Base-by-base conservation (phyloP, 2,329 filamentous ascomycete species). In the Seiridium cupressi region DNA sequence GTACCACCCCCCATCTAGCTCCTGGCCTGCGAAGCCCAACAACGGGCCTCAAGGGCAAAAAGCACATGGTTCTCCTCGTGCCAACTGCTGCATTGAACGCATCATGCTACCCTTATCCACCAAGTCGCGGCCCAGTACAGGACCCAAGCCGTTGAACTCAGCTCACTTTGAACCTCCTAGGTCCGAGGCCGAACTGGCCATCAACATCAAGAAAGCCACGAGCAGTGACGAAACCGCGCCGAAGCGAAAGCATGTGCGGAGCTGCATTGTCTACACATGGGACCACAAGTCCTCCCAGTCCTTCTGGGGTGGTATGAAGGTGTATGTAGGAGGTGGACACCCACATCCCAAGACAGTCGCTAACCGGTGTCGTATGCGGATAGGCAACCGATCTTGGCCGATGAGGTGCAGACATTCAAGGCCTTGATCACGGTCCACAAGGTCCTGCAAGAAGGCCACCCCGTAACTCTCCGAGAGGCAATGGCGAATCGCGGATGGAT, bases 341-440 rank as follows among this genome's bases (percentile, higher is more conserved):
- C 18, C 18, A 26, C 18, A 26, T 26, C 2, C 18, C 18, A 26
- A 26, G 18, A 26, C 18, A 26, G 18, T 53, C 7, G 49, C 49
- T 48, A 48, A 48, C 18, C 8, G 7, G 13, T 26, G n/a, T 44
- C 26, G 11, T 18, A 18, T 26, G 26, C 53, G 18, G 32, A 46
- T 67, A 96, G 92, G 70, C 94, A 98, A 79, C 95, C 95, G n/a
- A 93, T 99, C 72, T 86, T 98, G 65, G 94, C 95, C 76, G 95
- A 99, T 74, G 95, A 99, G 80, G 89, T 99, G 44, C 95, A 99
- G 80, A 98, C 95, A 3, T 99, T 98, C 84, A 99, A 99, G 76
- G 93, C 95, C 53, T 85, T 99, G 62, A 97, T 98, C 71, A 98
- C 93, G 31, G 87, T 98, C 65, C 95, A 99, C 81, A 97, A 98